Evolutionary conservation across 225 moss, liverwort and hornwort species (phyloP).

Genomic region (Anthoceros angustus): DNA sequence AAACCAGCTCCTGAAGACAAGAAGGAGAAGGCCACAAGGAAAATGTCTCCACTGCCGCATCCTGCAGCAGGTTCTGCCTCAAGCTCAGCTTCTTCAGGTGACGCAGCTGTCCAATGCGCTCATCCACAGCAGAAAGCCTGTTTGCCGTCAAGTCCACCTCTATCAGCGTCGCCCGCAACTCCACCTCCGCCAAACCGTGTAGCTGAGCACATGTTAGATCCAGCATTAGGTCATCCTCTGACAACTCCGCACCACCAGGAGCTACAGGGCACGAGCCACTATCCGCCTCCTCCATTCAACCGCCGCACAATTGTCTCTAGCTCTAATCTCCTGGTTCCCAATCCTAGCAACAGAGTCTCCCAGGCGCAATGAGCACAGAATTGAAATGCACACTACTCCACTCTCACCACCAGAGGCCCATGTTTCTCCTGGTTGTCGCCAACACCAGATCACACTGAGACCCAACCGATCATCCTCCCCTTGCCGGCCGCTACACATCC

Average conservation of each 20-base stretch:
- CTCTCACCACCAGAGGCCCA: too few species aligned
- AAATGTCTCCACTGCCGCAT: constrained; percentile 48
- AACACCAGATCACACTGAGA: too few species aligned
- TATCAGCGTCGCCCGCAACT: constrained; percentile 16
- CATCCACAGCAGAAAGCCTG: constrained; percentile 27
- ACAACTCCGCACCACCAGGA: constrained; percentile 1
- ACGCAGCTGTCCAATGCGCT: constrained; percentile 17
- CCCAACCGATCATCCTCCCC: too few species aligned
- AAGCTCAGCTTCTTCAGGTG: constrained; percentile 68
- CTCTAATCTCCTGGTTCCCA: not conserved
- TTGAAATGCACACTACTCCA: too few species aligned
- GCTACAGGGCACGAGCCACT: not conserved
- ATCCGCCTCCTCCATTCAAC: not conserved
- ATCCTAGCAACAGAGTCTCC: too few species aligned
- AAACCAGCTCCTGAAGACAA: constrained; percentile 61
- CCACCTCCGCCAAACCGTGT: constrained; percentile 24
- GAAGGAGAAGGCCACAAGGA: constrained; percentile 44
- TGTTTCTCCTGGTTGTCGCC: too few species aligned
- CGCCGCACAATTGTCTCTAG: not conserved
- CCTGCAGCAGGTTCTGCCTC: constrained; percentile 72
- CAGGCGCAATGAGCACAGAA: too few species aligned
- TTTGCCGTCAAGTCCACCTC: constrained; percentile 42
- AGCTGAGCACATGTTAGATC: constrained; percentile 39
- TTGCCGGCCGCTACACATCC: too few species aligned
- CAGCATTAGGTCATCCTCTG: constrained; percentile 24